Conservation (phyloP, 192 early-diverging fungal species). For the Entrophospora sp. region DNA sequence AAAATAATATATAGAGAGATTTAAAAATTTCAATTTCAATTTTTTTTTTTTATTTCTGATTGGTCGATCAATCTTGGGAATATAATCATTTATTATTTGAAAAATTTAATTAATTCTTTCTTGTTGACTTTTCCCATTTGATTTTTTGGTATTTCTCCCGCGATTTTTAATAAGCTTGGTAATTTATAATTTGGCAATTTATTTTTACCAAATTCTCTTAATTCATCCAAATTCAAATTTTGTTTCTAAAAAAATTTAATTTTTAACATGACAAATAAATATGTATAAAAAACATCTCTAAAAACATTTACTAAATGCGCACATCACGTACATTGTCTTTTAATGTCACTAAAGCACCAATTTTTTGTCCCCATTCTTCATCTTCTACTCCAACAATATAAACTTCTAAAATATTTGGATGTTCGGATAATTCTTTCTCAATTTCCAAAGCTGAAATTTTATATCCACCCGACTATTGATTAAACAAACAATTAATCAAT, state of each 20-base stretch:
- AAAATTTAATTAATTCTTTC: conserved; percentile 47
- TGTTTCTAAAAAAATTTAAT: neutral
- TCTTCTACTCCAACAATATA: conserved; percentile 66
- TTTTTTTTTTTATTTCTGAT: too few relatives aligned
- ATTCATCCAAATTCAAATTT: neutral
- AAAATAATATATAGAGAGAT: too few relatives aligned
- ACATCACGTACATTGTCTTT: conserved; percentile 18
- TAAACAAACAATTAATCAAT: neutral
- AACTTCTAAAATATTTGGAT: conserved; percentile 54
- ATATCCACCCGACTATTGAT: conserved; percentile 60
- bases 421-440: conserved; percentile 66
- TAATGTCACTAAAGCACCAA: conserved; percentile 59
- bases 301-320: neutral
- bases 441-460: conserved; percentile 80
- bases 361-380: conserved; percentile 69
- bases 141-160: conserved; percentile 65
- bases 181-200: conserved; percentile 71
- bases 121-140: conserved; percentile 88
- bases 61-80: too few relatives aligned
- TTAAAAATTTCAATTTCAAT: too few relatives aligned
- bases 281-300: neutral
- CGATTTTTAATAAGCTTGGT: conserved; percentile 42
- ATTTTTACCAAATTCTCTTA: conserved; percentile 1
- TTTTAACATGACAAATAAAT: neutral
- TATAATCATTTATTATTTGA: neutral